Conservation (phyloP, 192 early-diverging fungal species). For the Coemansia sp. region DNA sequence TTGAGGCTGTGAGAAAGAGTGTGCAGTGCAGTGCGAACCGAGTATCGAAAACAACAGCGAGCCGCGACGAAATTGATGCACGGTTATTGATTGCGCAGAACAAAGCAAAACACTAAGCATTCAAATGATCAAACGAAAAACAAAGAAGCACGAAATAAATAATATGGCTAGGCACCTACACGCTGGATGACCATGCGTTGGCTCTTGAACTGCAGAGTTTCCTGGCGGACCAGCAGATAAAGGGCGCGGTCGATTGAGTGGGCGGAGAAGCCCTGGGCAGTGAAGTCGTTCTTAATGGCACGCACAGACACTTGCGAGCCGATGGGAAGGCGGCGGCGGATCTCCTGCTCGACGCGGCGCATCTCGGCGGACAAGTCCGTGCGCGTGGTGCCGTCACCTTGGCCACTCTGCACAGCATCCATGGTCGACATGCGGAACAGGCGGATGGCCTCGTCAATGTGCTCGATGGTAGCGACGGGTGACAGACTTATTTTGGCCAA, state of each 20-base stretch:
- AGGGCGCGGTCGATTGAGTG: conserved; percentile 70
- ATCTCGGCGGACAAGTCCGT: conserved; percentile 74
- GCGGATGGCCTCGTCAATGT: conserved; percentile 97
- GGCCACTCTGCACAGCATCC: conserved; percentile 90
- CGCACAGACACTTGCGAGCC: conserved; percentile 73
- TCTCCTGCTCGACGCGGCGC: conserved; percentile 75
- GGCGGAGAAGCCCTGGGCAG: conserved; percentile 50
- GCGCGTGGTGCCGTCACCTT: conserved; percentile 76
- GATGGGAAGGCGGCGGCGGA: conserved; percentile 82
- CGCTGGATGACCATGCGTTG: conserved; percentile 64
- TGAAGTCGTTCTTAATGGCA: conserved; percentile 64
- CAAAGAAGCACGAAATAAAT: neutral
- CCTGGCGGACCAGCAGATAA: conserved; percentile 77
- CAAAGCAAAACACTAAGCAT: neutral
- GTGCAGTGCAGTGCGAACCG: neutral
- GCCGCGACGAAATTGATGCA: neutral
- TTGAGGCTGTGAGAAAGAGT: neutral
- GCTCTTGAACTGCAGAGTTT: conserved; percentile 77
- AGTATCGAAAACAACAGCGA: neutral
- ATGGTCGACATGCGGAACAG: conserved; percentile 98
- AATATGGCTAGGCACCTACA: conserved; percentile 37
- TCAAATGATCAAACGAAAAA: conserved; percentile 1
- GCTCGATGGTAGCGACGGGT: conserved; percentile 76
- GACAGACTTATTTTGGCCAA: conserved; percentile 93
- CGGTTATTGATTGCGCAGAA: neutral